phyloP scores from a whole-genome alignment of 805 yeast genomes.

The Kodamaea kakaduensis region DNA sequence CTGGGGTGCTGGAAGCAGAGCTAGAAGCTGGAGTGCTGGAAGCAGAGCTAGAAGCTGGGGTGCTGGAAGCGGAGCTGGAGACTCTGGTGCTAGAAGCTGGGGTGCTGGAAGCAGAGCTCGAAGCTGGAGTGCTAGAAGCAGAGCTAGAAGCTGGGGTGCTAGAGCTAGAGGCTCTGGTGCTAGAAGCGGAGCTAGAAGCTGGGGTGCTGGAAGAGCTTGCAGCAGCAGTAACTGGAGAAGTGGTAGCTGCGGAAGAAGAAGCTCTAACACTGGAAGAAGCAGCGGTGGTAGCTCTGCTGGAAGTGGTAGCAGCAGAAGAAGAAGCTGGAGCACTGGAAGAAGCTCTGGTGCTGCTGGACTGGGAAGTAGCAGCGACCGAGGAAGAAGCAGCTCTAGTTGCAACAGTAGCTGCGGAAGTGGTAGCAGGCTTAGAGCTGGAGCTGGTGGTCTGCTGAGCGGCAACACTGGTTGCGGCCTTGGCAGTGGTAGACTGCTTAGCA shows the following conservation, averaged over 20 bases:
- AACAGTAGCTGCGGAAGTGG: not conserved
- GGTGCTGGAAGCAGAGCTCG: too few species aligned
- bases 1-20: too few species aligned
- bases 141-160: too few species aligned
- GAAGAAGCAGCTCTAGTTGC: not conserved
- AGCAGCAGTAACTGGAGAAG: conserved; percentile 14
- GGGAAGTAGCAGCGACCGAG: conserved; percentile 12
- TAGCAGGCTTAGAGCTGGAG: not conserved
- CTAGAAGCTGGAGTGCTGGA: too few species aligned
- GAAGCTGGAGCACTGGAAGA: conserved; percentile 10
- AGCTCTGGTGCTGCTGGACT: too few species aligned
- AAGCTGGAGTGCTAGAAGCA: too few species aligned
- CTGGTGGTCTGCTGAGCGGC: conserved; percentile 14
- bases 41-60: too few species aligned
- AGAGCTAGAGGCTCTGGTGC: conserved; percentile 7
- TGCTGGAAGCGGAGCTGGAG: too few species aligned
- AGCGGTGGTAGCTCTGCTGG: conserved; percentile 5
- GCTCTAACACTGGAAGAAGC: conserved; percentile 8
- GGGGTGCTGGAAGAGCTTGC: too few species aligned
- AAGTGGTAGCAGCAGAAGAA: conserved; percentile 6
- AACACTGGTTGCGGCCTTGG: conserved; percentile 11
- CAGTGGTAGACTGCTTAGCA: conserved; percentile 17
- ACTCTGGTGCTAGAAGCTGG: too few species aligned
- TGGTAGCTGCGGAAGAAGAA: conserved; percentile 11
- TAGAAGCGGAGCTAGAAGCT: conserved; percentile 15